Evolutionary conservation across 768 basidiomycete species (phyloP), one percentile per base, ranked within the genome.

Genomic region (Tricholoma furcatifolium): DNA sequence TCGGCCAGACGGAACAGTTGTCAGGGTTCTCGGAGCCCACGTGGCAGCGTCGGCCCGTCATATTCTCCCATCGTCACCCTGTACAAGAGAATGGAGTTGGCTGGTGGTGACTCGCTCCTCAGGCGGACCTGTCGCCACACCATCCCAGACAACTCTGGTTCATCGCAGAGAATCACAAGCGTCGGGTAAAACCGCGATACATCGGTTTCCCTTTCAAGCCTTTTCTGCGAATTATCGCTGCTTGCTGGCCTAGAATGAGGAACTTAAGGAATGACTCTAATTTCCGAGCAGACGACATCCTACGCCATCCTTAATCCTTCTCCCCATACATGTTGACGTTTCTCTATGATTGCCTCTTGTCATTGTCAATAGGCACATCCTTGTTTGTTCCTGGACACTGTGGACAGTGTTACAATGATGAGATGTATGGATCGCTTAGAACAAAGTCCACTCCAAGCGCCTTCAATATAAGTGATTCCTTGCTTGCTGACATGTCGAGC

Each of bases 1-100:
- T 43, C 35, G 44, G 51, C 53, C 53, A 60, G 60, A 66, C 70
- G 70, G 72, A 74, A 72, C 66, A 69, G 39, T 69, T 69, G 53
- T 57, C 54, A 70, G 63, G 66, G 61, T 53, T 56, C 47, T 47
- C 59, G 60, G 60, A 21, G 42, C 52, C 56, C 63, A 65, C 64
- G 63, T 70, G 70, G 65, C 59, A 51, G 51, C 60, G 58, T 61
- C 59, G 51, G 54, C 35, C 48, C 52, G 45, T 58, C 57, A 35
- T 32, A 14, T 43, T 44, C 27, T 46, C 49, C 31, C 46, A 54
- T 48, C 12, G 18, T 46, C 39, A 46, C 21, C 35, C 21, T 32
- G 1, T 15, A 32, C 24, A 17, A 27, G 40, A 18, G 35, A 41
- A 35, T 40, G 52, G 31, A 14, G 52, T 49, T 43, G 32, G 34